Percentiles rank a stretch among this genome's conserved stretches.
These are phyloP conservation scores for Macadamia tetraphylla DNA, from an alignment of 164 flowering plant genomes.

Conservation along the genomic window DNA sequence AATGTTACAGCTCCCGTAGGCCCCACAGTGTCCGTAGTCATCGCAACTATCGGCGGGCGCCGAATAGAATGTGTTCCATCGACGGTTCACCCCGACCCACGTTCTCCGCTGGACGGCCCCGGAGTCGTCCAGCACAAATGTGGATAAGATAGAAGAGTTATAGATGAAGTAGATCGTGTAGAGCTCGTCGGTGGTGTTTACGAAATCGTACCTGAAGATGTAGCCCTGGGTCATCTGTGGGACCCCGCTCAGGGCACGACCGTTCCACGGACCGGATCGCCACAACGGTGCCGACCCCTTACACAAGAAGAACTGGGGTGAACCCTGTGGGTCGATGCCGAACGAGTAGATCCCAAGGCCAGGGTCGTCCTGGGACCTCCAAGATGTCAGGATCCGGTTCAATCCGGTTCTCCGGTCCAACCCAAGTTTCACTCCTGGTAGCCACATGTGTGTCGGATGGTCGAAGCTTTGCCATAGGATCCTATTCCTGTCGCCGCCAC, in stretches of 20 bases:
- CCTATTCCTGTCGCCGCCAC: neutral
- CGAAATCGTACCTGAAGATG: neutral
- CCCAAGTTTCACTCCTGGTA: neutral
- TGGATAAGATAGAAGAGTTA: neutral
- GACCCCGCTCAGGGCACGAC: neutral
- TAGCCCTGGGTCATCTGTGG: neutral
- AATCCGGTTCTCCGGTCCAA: neutral
- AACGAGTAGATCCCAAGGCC: neutral
- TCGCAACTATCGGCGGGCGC: neutral
- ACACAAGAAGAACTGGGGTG: neutral
- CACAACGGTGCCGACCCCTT: neutral
- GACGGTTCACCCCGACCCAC: neutral
- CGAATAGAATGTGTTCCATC: neutral
- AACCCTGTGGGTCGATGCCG: neutral
- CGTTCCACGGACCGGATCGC: constrained; percentile 9
- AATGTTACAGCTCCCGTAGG: neutral
- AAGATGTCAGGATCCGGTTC: neutral
- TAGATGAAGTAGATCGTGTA: neutral
- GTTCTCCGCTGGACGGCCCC: neutral
- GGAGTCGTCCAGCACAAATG: neutral
- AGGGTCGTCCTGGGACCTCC: neutral
- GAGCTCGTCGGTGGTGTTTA: neutral
- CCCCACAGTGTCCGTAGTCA: neutral
- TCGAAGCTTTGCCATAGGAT: neutral
- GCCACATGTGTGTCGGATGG: neutral